These are phyloP conservation scores for Leishmania tarentolae DNA, from an alignment of 208 protist species.

Conservation along the genomic window DNA sequence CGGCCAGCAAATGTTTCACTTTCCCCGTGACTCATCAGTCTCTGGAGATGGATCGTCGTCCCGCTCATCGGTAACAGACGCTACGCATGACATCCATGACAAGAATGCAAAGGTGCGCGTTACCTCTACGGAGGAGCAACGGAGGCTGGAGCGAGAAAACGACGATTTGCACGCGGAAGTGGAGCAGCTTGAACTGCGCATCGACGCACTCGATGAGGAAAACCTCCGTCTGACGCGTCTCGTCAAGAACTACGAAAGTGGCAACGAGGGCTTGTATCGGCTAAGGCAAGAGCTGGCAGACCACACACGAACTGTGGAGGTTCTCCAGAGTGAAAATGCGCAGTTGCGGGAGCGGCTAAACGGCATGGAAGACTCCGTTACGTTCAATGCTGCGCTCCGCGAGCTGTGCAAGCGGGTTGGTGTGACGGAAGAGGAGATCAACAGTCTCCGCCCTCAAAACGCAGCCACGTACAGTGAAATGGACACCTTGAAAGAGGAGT, in stretches of 20 bases:
- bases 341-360: conserved; percentile 84
- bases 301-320: conserved; percentile 59
- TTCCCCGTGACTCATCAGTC: conserved; percentile 28
- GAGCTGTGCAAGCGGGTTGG: conserved; percentile 78
- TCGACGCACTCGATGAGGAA: conserved; percentile 70
- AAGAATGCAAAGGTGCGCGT: conserved; percentile 2
- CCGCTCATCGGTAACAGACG: background rate
- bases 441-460: conserved; percentile 68
- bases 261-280: conserved; percentile 71
- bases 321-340: conserved; percentile 74
- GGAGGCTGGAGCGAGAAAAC: conserved; percentile 70
- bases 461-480: conserved; percentile 73
- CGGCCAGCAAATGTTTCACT: conserved; percentile 28
- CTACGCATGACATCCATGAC: background rate
- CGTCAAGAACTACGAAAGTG: conserved; percentile 77
- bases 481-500: conserved; percentile 77
- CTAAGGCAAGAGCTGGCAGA: conserved; percentile 65
- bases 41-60: conserved; percentile 16
- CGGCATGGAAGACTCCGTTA: conserved; percentile 81
- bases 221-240: conserved; percentile 56
- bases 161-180: conserved; percentile 69
- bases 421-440: conserved; percentile 88
- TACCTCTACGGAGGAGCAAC: conserved; percentile 21
- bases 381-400: conserved; percentile 84
- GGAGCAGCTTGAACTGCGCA: conserved; percentile 66